phyloP scores from a whole-genome alignment of 257 asterid genomes.

The Misopates orontium region DNA sequence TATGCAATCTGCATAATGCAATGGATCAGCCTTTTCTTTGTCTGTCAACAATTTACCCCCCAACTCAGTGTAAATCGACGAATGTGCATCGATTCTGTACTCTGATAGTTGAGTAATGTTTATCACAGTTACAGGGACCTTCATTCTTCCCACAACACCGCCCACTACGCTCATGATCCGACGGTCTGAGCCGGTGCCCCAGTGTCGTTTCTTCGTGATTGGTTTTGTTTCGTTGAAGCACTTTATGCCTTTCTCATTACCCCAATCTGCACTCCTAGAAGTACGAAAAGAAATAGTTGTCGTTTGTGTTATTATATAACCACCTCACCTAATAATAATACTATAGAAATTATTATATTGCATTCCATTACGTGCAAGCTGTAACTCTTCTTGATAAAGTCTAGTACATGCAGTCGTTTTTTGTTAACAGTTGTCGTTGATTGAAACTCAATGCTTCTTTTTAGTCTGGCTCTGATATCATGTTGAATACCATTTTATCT shows the following conservation, averaged over 20 bases:
- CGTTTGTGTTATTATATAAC: too few relatives aligned
- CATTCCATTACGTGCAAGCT: too few relatives aligned
- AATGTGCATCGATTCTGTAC: slow-evolving; percentile 72
- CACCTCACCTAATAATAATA: too few relatives aligned
- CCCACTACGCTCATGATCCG: slow-evolving; percentile 61
- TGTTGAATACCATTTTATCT: too few relatives aligned
- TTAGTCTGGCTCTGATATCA: too few relatives aligned
- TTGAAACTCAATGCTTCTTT: too few relatives aligned
- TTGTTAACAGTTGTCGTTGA: too few relatives aligned
- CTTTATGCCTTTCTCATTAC: slow-evolving; percentile 52
- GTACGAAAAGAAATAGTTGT: not conserved
- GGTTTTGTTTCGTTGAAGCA: slow-evolving; percentile 88
- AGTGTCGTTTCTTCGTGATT: slow-evolving; percentile 49
- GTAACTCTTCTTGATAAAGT: too few relatives aligned
- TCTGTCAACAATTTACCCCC: slow-evolving; percentile 65
- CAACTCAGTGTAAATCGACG: slow-evolving; percentile 69
- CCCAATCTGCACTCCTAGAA: slow-evolving; percentile 78
- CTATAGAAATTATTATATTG: too few relatives aligned
- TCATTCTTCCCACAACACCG: slow-evolving; percentile 55
- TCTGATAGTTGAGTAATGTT: slow-evolving; percentile 84
- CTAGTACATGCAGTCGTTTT: too few relatives aligned
- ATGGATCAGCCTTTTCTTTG: slow-evolving; percentile 66
- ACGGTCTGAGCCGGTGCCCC: slow-evolving; percentile 77
- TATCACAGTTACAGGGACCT: slow-evolving; percentile 60
- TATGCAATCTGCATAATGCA: slow-evolving; percentile 75